These are phyloP conservation scores for Macrocybe gigantea DNA, from an alignment of 768 basidiomycete species.

Conservation along the genomic window DNA sequence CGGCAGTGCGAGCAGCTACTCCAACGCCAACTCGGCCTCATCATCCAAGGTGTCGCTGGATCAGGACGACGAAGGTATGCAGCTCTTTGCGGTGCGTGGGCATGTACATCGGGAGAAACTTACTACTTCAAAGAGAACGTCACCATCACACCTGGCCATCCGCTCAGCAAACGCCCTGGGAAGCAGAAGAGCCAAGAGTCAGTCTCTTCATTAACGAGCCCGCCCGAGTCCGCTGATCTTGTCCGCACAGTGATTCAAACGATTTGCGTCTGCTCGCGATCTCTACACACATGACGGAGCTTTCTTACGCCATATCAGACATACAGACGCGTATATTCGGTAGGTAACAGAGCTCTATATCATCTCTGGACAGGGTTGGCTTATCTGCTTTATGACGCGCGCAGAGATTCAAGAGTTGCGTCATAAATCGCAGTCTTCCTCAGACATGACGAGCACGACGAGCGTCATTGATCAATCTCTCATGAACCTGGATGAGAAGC, in stretches of 20 bases:
- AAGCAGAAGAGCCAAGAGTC: constrained; percentile 66
- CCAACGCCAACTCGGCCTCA: constrained; percentile 32
- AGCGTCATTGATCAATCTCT: constrained; percentile 77
- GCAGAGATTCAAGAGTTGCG: constrained; percentile 90
- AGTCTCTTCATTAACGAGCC: constrained; percentile 25
- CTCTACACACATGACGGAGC: constrained; percentile 82
- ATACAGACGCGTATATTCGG: constrained; percentile 91
- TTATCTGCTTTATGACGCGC: background rate
- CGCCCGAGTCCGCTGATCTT: background rate
- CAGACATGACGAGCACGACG: constrained; percentile 53
- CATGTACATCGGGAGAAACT: constrained; percentile 10
- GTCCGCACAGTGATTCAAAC: constrained; percentile 27
- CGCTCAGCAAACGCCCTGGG: constrained; percentile 38
- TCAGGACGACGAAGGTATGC: constrained; percentile 60
- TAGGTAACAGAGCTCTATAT: constrained; percentile 24
- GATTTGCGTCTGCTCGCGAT: constrained; percentile 73
- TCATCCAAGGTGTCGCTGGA: constrained; percentile 53
- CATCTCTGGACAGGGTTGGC: no score
- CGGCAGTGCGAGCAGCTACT: background rate
- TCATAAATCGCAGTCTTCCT: constrained; percentile 71
- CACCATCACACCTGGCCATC: constrained; percentile 58
- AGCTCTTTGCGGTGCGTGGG: background rate
- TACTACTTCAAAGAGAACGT: constrained; percentile 48
- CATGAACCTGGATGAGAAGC: constrained; percentile 70
- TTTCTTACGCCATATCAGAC: constrained; percentile 82